These are phyloP conservation scores for Solanum microdontum DNA, from an alignment of 257 asterid genomes.

Conservation along the genomic window DNA sequence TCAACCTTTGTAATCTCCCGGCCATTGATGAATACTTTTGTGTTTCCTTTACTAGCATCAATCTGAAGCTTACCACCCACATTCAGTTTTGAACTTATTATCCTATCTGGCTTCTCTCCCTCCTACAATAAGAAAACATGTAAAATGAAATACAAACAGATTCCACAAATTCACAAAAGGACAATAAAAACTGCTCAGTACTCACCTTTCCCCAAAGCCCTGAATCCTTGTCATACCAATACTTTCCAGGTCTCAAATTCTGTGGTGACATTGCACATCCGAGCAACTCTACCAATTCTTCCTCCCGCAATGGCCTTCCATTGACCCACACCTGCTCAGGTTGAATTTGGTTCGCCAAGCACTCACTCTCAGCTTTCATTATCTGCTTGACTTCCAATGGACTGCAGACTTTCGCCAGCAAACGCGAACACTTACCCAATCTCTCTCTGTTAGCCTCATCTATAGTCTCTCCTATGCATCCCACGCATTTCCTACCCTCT, in stretches of 20 bases:
- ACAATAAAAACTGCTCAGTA: conserved; percentile 17
- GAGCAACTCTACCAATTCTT: conserved; percentile 43
- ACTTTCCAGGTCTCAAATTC: conserved; percentile 53
- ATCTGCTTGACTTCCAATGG: conserved; percentile 25
- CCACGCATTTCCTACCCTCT: conserved; percentile 72
- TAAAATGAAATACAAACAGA: not conserved
- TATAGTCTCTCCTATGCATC: conserved; percentile 53
- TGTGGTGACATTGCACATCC: conserved; percentile 36
- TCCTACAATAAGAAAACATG: conserved; percentile 28
- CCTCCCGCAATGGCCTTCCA: conserved; percentile 42
- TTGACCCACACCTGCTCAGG: conserved; percentile 50
- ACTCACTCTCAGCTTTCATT: conserved; percentile 52
- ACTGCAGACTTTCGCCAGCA: conserved; percentile 31
- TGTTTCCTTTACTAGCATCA: conserved; percentile 53
- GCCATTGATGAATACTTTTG: conserved; percentile 56
- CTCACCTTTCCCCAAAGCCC: conserved; percentile 82
- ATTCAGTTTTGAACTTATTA: conserved; percentile 42
- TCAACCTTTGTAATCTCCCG: conserved; percentile 62
- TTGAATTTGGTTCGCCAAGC: conserved; percentile 49
- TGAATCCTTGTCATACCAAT: conserved; percentile 73
- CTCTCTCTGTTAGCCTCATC: conserved; percentile 37
- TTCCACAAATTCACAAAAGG: not conserved
- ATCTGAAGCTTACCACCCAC: conserved; percentile 55
- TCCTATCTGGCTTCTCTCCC: conserved; percentile 51
- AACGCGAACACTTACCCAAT: conserved; percentile 38